phyloP scores from a whole-genome alignment of 2,329 filamentous ascomycete genomes.

The Pyrenophora tritici-repentis region DNA sequence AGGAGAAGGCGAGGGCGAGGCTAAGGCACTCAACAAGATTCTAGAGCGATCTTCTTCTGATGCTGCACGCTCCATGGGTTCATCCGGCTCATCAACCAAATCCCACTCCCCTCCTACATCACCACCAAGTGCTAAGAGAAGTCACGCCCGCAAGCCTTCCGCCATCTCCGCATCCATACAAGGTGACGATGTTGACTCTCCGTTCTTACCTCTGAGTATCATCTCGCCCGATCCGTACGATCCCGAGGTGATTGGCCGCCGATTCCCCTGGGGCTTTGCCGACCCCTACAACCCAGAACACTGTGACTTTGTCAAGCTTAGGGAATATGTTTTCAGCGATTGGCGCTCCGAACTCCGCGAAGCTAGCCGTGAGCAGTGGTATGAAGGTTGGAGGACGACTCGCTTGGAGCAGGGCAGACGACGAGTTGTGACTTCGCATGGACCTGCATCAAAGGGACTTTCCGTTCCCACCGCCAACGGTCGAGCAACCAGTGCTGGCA shows the following conservation, averaged over 20 bases:
- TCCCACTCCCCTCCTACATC: constrained; percentile 43
- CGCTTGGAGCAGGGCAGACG: constrained; percentile 47
- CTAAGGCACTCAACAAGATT: constrained; percentile 46
- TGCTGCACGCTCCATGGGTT: constrained; percentile 39
- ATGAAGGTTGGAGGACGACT: constrained; percentile 86
- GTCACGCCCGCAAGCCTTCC: constrained; percentile 49
- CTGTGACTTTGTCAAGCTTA: constrained; percentile 90
- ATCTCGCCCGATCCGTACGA: constrained; percentile 94
- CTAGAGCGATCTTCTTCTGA: constrained; percentile 47
- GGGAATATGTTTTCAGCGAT: constrained; percentile 89
- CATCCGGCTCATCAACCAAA: constrained; percentile 38
- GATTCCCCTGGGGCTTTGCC: constrained; percentile 96
- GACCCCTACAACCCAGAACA: constrained; percentile 89
- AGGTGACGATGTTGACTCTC: constrained; percentile 53
- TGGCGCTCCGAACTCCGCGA: constrained; percentile 92
- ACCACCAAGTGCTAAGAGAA: constrained; percentile 38
- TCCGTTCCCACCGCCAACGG: constrained; percentile 35
- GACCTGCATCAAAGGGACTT: constrained; percentile 31
- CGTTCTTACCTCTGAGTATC: constrained; percentile 86
- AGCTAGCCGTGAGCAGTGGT: constrained; percentile 89
- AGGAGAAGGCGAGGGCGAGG: constrained; percentile 39
- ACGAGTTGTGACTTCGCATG: constrained; percentile 37
- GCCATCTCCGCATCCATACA: constrained; percentile 47
- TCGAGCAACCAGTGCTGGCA: constrained; percentile 42
- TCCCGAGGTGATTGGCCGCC: constrained; percentile 75